Evolutionary conservation across 768 basidiomycete genomes (phyloP).

Genomic region (Boletus barrowsii): DNA sequence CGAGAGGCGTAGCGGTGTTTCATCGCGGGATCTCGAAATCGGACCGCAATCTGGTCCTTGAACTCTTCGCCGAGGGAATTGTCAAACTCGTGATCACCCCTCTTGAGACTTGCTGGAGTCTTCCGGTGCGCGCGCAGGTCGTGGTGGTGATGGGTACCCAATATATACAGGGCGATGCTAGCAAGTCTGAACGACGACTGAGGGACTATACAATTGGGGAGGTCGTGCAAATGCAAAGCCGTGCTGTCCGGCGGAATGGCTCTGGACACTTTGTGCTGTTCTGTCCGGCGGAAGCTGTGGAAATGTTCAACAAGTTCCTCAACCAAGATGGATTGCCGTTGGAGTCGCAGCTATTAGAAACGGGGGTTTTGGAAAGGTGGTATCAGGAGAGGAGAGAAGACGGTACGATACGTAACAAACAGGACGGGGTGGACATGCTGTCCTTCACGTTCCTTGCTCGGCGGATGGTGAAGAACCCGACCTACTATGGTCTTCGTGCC

Average conservation of each 20-base stretch:
- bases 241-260: constrained; percentile 63
- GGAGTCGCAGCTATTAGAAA: constrained; percentile 72
- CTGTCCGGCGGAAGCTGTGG: constrained; percentile 83
- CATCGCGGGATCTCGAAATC: constrained; percentile 64
- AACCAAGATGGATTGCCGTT: constrained; percentile 79
- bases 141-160: constrained; percentile 95
- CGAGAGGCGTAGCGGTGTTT: constrained; percentile 86
- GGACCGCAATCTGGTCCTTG: constrained; percentile 73
- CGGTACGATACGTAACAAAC: constrained; percentile 46
- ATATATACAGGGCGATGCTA: constrained; percentile 53
- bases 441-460: constrained; percentile 79
- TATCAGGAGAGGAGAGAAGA: constrained; percentile 38
- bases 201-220: constrained; percentile 80
- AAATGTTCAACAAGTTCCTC: constrained; percentile 79
- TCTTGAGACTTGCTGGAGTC: constrained; percentile 80
- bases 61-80: constrained; percentile 77
- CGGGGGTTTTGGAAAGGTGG: constrained; percentile 47
- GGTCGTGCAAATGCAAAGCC: constrained; percentile 88
- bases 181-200: constrained; percentile 59
- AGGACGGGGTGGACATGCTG: constrained; percentile 72
- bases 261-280: constrained; percentile 77
- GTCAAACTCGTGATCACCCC: constrained; percentile 80
- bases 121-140: constrained; percentile 78
- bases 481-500: constrained; percentile 67
- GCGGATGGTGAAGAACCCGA: constrained; percentile 74